phyloP scores from a whole-genome alignment of 2,329 filamentous ascomycete species.

The Dactylellina drechsleri region DNA sequence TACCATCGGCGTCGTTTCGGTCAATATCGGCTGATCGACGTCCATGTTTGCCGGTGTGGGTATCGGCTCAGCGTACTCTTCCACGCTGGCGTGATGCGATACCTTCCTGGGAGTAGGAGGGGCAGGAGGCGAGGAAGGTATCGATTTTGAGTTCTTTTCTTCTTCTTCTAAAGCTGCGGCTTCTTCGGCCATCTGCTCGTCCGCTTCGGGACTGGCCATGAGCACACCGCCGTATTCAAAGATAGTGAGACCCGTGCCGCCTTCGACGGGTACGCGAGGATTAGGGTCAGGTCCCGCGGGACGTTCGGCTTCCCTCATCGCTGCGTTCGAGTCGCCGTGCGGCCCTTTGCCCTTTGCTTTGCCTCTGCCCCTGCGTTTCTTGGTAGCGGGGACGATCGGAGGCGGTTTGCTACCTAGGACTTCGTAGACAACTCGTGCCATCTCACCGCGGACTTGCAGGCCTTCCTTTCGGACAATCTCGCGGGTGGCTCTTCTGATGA shows the following conservation, averaged over 20 bases:
- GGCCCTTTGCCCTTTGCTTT: conserved; percentile 51
- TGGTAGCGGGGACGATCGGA: conserved; percentile 53
- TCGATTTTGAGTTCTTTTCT: conserved; percentile 23
- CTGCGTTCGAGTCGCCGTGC: conserved; percentile 36
- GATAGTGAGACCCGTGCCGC: conserved; percentile 50
- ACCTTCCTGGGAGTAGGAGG: conserved; percentile 26
- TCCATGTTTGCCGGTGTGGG: conserved; percentile 28
- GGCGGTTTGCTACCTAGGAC: conserved; percentile 53
- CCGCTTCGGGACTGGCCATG: conserved; percentile 47
- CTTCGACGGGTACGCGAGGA: conserved; percentile 44
- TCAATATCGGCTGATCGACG: conserved; percentile 40
- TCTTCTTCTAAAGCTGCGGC: conserved; percentile 37
- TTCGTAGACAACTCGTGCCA: conserved; percentile 52
- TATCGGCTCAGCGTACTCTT: conserved; percentile 40
- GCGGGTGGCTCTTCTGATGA: conserved; percentile 55
- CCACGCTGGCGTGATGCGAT: conserved; percentile 30
- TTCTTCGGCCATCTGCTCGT: conserved; percentile 51
- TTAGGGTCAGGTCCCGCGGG: conserved; percentile 49
- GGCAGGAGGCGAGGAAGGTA: conserved; percentile 21
- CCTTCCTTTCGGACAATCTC: conserved; percentile 50
- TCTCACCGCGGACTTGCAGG: conserved; percentile 49
- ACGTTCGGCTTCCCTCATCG: conserved; percentile 51
- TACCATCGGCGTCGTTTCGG: conserved; percentile 38
- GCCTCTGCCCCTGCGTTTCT: conserved; percentile 51
- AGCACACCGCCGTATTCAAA: conserved; percentile 54